phyloP scores from a whole-genome alignment of 805 yeast species.

The Candida peoriensis region DNA sequence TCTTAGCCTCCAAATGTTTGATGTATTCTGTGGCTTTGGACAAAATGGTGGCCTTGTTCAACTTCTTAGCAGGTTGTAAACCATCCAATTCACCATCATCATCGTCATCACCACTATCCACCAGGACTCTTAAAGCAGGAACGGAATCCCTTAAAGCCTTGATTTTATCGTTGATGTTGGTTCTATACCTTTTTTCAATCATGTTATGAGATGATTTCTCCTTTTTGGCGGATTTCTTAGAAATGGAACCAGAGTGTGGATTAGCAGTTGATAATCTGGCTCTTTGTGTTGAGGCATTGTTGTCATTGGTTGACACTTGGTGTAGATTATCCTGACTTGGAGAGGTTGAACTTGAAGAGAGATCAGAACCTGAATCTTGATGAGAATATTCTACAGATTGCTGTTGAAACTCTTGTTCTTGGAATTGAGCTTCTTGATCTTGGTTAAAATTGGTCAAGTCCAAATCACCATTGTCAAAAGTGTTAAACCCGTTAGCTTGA shows the following conservation, averaged over 20 bases:
- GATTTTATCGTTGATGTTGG: conserved; percentile 67
- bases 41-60: conserved; percentile 73
- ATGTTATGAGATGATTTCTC: conserved; percentile 62
- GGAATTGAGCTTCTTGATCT: background rate
- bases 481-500: conserved; percentile 1
- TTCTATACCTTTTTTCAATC: conserved; percentile 68
- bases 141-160: conserved; percentile 59
- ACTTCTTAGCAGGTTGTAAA: conserved; percentile 66
- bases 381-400: background rate
- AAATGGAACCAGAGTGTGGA: conserved; percentile 18
- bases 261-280: conserved; percentile 20
- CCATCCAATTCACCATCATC: conserved; percentile 65
- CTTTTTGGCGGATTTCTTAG: conserved; percentile 29
- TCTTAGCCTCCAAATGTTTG: conserved; percentile 62
- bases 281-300: conserved; percentile 6
- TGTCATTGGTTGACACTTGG: background rate
- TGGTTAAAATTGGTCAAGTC: conserved; percentile 5
- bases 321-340: conserved; percentile 15
- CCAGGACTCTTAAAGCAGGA: conserved; percentile 49
- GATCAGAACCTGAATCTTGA: conserved; percentile 15
- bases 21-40: conserved; percentile 77
- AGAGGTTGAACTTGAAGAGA: conserved; percentile 13
- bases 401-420: background rate
- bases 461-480: conserved; percentile 5
- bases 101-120: conserved; percentile 45